phyloP scores from a whole-genome alignment of 768 basidiomycete species.

The Scleroderma bovista region DNA sequence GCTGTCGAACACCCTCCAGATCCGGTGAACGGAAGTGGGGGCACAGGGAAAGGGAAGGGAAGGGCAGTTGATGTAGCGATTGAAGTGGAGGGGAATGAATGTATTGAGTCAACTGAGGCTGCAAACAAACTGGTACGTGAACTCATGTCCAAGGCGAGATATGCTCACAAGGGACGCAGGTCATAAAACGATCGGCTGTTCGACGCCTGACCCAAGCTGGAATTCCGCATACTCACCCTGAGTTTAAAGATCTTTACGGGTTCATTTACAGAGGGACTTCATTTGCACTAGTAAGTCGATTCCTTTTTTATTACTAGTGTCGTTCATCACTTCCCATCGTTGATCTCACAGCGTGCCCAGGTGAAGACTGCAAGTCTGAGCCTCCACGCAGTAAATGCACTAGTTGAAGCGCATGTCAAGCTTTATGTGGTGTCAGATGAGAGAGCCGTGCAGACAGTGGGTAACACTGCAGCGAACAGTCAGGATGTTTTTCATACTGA shows the following conservation, averaged over 20 bases:
- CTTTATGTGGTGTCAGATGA: conserved; percentile 25
- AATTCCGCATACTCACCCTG: conserved; percentile 30
- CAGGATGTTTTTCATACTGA: background rate
- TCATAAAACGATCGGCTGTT: conserved; percentile 36
- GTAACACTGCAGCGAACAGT: background rate
- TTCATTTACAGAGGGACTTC: conserved; percentile 35
- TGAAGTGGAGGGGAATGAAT: conserved; percentile 13
- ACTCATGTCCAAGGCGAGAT: background rate
- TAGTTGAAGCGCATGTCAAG: conserved; percentile 33
- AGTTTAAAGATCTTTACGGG: conserved; percentile 37
- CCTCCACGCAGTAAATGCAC: conserved; percentile 22
- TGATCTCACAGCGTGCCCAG: conserved; percentile 22
- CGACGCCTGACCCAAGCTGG: conserved; percentile 28
- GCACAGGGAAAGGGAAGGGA: conserved; percentile 34
- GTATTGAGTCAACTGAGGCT: conserved; percentile 39
- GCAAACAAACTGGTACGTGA: conserved; percentile 55
- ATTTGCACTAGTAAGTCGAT: conserved; percentile 35
- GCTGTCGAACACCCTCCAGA: conserved; percentile 13
- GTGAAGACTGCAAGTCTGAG: conserved; percentile 24
- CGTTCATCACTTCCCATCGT: background rate
- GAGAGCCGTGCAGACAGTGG: background rate
- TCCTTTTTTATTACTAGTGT: background rate
- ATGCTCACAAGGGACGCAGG: conserved; percentile 16
- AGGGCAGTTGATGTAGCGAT: conserved; percentile 28
- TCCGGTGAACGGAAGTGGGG: conserved; percentile 9